These are phyloP conservation scores for Ogataea pini DNA, from an alignment of 805 yeast genomes.

Conservation along the genomic window DNA sequence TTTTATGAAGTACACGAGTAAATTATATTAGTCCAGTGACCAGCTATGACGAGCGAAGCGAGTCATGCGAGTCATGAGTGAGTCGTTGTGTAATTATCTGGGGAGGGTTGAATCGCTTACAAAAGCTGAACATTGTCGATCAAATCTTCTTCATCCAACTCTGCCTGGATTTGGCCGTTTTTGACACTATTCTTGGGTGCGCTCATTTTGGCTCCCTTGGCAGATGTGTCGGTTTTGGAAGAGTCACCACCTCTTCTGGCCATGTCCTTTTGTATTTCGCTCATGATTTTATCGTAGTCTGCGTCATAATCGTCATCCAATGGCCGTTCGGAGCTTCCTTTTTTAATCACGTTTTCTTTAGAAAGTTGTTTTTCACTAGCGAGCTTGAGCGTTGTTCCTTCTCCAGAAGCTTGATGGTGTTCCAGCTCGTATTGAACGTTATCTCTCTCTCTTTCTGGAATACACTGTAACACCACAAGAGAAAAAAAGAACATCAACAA, in stretches of 20 bases:
- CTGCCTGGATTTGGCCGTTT: slow-evolving; percentile 4
- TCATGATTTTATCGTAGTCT: slow-evolving; percentile 16
- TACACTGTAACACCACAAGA: slow-evolving; percentile 31
- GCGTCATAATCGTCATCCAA: slow-evolving; percentile 22
- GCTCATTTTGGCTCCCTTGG: not conserved
- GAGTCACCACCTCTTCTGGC: slow-evolving; percentile 3
- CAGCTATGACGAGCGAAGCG: not conserved
- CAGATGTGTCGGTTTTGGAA: not conserved
- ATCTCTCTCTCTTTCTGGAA: slow-evolving; percentile 29
- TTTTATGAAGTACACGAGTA: slow-evolving; percentile 5
- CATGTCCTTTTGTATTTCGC: slow-evolving; percentile 6
- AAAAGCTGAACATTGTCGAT: slow-evolving; percentile 15
- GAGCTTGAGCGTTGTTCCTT: slow-evolving; percentile 4
- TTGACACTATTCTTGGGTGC: not conserved
- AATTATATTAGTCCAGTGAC: not conserved
- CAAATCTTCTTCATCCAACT: slow-evolving; percentile 19
- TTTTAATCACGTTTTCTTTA: slow-evolving; percentile 9
- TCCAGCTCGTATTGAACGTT: slow-evolving; percentile 25
- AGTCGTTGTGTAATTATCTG: no score
- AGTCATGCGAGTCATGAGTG: no score
- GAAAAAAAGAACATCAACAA: slow-evolving; percentile 37
- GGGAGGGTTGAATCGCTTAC: no score
- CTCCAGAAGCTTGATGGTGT: slow-evolving; percentile 23
- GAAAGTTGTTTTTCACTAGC: not conserved
- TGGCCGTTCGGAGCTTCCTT: slow-evolving; percentile 22